These are phyloP conservation scores for Durotheca rogersii DNA, from an alignment of 495 filamentous ascomycete species.

Conservation along the genomic window DNA sequence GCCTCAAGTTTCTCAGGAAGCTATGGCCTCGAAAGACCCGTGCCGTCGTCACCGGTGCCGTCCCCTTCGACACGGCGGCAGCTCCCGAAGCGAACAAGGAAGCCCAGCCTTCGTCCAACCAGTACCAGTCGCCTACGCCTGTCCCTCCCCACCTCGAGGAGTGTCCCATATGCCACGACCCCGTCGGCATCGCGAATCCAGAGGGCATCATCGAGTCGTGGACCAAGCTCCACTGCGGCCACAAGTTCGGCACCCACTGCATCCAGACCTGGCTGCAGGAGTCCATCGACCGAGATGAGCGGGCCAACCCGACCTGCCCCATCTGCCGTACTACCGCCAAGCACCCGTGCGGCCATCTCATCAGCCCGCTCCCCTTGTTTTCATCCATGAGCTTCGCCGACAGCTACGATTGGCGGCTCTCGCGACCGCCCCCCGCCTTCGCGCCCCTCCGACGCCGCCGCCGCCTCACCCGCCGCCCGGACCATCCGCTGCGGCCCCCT, in stretches of 20 bases:
- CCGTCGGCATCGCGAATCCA: slow-evolving; percentile 36
- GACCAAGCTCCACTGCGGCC: slow-evolving; percentile 47
- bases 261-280: slow-evolving; percentile 47
- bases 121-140: slow-evolving; percentile 4
- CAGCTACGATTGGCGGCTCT: slow-evolving; percentile 19
- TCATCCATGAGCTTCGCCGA: not conserved
- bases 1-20: slow-evolving; percentile 33
- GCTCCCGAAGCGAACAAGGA: not conserved
- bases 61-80: no score
- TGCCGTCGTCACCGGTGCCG: not conserved
- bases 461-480: slow-evolving; percentile 27
- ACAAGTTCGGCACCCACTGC: slow-evolving; percentile 48
- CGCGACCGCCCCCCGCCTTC: slow-evolving; percentile 29
- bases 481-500: slow-evolving; percentile 26
- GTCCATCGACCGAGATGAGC: slow-evolving; percentile 36
- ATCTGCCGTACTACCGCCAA: slow-evolving; percentile 42
- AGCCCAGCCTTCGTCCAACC: slow-evolving; percentile 8
- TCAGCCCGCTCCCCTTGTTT: slow-evolving; percentile 24
- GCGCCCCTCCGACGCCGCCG: slow-evolving; percentile 25
- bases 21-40: slow-evolving; percentile 12
- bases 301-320: slow-evolving; percentile 39
- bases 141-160: slow-evolving; percentile 29
- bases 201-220: slow-evolving; percentile 45
- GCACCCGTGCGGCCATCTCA: slow-evolving; percentile 45
- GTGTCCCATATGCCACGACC: slow-evolving; percentile 50